Percentiles rank a stretch among this genome's conserved stretches.
These are phyloP conservation scores for Metarhizium humberi DNA, from an alignment of 2,329 filamentous ascomycete genomes.

Conservation along the genomic window DNA sequence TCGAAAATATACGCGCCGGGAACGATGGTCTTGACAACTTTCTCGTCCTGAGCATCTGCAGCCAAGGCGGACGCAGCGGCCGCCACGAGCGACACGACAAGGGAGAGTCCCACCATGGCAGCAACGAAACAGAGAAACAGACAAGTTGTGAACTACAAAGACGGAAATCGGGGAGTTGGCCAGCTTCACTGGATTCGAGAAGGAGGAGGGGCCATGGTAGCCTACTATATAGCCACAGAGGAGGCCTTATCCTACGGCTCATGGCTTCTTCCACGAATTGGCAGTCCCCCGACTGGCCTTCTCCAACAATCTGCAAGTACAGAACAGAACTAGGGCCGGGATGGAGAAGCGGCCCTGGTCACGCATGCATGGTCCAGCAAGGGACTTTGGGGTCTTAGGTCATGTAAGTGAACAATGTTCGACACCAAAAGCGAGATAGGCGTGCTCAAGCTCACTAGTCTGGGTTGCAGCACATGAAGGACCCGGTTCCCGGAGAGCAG, in stretches of 20 bases:
- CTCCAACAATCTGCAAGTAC: neutral
- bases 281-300: neutral
- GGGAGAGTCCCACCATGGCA: slow-evolving; percentile 10
- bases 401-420: neutral
- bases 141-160: neutral
- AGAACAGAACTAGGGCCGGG: neutral
- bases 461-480: neutral
- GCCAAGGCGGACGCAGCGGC: slow-evolving; percentile 8
- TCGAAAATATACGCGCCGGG: slow-evolving; percentile 14
- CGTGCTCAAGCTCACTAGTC: neutral
- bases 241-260: neutral
- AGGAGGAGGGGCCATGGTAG: neutral
- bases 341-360: neutral
- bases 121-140: neutral
- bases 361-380: neutral
- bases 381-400: neutral
- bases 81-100: slow-evolving; percentile 9
- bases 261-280: neutral
- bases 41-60: neutral
- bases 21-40: slow-evolving; percentile 2
- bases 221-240: neutral
- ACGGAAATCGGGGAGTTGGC: neutral
- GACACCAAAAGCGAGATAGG: neutral
- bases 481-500: neutral
- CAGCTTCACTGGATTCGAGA: neutral